Base-by-base conservation (phyloP, 1,139 yeast species). In the Blastobotrys malaysiensis region DNA sequence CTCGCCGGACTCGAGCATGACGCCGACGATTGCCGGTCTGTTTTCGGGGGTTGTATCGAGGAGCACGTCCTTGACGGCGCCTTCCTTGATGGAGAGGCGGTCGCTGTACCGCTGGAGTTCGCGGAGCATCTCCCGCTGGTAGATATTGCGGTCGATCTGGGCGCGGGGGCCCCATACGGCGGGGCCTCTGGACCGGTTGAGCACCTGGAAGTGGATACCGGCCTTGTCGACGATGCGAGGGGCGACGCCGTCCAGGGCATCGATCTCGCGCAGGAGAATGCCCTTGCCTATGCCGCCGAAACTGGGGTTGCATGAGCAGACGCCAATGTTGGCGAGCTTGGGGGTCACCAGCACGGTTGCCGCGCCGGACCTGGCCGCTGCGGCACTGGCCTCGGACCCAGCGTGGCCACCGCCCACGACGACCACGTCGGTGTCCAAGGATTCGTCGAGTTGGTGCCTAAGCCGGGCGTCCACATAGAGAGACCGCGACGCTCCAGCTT, bases 271-370 rank as follows among this genome's bases (percentile, higher is more conserved):
- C 43, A 95, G 72, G 51, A 95, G 73, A 1, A 97, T 93, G 18
- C 99, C 99, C 65, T 95, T 95, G 0, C 99, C 99, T 51, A 95
- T 95, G 52, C 99, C 99, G 44, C 99, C 99, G 86, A 90, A 88
- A 49, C 90, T 90, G 3, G 99, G 99, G 67, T 95, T 95, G 68
- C 99, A 95, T 1, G 97, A 89, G 27, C 98, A 95, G 0, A 95
- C 87, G 0, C 99, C 99, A 9, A 95, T 83, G 65, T 89, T 88
- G 39, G 77, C 68, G 27, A 82, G 68, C 51, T 76, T 77, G 0
- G 97, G 99, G 0, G 99, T 93, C 1, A 95, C 77, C 27, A 95
- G 75, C 1, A 86, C 73, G 0, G 98, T 88, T 2, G 67, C 60
- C 1, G 86, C 79, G 0, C 98, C 97, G 0, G 88, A 69, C 58